Base-by-base conservation (phyloP, 345 rosid species). In the Kandelia obovata region DNA sequence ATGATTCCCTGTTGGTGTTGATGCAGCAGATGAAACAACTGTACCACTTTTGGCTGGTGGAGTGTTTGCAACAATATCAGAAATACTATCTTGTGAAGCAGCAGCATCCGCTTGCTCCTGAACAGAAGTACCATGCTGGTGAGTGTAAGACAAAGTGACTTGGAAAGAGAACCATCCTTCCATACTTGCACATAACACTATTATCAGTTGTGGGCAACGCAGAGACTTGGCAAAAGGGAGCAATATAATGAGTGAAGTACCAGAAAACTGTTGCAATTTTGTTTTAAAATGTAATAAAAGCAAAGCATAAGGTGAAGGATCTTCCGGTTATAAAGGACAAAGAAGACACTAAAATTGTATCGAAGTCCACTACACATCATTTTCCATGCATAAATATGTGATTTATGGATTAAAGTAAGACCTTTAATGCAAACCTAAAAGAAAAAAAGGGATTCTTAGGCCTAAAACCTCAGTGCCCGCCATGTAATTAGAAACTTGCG, bases 51-150 rank as follows among this genome's bases (percentile, higher is more conserved):
- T 90, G 37, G 90, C 61, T 43, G 96, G 92, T 34, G 88, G 91
- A 68, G 94, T 83, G 76, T 78, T 86, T n/a, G 86, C 73, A 73
- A 69, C 76, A 46, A 73, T 58, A 60, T 92, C 99, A 76, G 90
- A 69, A 80, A 70, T 90, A 76, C 84, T 79, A 77, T 96, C 92
- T 61, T 69, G 87, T 39, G 85, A 80, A 75, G 87, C 77, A 39
- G 83, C 66, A 66, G 88, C 97, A 73, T 92, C 97, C 31, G 77
- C 77, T 78, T 81, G 88, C 78, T 92, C 98, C 67, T 76, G 86
- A 75, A 71, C 73, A 67, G 85, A 80, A 67, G 88, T 64, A 76
- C 75, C 78, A 75, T 81, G 89, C 71, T 80, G 84, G 51, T 80
- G 82, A 46, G 78, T 46, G 62, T 88, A 73, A 71, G 74, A 63